Evolutionary conservation across 768 basidiomycete genomes (phyloP), one percentile per base, ranked within the genome.

Genomic region (Russula emetica): DNA sequence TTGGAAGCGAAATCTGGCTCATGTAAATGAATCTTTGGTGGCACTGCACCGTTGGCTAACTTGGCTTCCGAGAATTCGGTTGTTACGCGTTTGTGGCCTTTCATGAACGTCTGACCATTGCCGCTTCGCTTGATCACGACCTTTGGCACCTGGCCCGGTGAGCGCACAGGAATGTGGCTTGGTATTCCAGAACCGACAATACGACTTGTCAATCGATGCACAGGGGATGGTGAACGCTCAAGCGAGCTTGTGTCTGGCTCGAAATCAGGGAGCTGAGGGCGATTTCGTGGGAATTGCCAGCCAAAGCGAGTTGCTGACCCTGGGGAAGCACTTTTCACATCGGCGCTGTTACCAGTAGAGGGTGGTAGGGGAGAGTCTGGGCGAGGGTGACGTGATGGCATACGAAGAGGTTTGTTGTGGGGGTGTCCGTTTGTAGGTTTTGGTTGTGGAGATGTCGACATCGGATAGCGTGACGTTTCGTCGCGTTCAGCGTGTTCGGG

Each of bases 161-260:
- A 75, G 26, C 75, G 75, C 5, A 81, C 74, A 16, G 82, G 82
- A 58, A 84, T 81, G 34, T 77, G 74, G 58, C 81, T 82, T 9
- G 73, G 64, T 20, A 62, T 59, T 51, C 62, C 58, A 18, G 66
- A 57, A 22, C 70, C 71, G 6, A 75, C 71, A 30, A 63, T 52
- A 28, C 71, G 69, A 61, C 71, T 72, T 1, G 71, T 65, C 57
- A 75, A 67, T 13, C 69, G 60, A 24, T 58, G 57, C 68, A 52
- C 72, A 61, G 65, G 64, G 64, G 38, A 44, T 20, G 63, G 22
- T 26, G 70, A 70, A 14, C 67, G 69, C 63, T 68, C 69, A 1
- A 69, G 68, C 2, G 72, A 72, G 8, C 73, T 73, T 24, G 67
- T 62, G 44, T 79, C 76, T 1, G 76, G 60, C 59, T 80, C 77